phyloP scores from a whole-genome alignment of 2,329 filamentous ascomycete species.

The Zasmidium angulare region DNA sequence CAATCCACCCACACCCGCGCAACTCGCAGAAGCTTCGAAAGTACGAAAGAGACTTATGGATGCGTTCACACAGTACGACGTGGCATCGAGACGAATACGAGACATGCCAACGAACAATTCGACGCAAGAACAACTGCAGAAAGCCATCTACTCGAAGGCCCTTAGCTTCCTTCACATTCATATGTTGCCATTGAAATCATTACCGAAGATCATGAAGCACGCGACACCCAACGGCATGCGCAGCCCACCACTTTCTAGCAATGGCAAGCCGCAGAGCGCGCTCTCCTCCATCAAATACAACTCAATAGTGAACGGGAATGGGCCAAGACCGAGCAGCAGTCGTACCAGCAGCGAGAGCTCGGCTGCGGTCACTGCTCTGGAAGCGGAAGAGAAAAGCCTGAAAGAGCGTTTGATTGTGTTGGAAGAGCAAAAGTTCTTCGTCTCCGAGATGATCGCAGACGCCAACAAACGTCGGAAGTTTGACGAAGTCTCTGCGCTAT shows the following conservation, averaged over 20 bases:
- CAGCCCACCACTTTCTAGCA: conserved; percentile 22
- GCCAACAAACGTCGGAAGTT: conserved; percentile 76
- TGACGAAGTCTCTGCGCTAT: conserved; percentile 79
- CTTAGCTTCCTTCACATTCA: conserved; percentile 82
- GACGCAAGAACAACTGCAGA: conserved; percentile 73
- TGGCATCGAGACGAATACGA: conserved; percentile 75
- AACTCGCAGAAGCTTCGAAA: conserved; percentile 82
- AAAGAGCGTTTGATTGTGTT: conserved; percentile 78
- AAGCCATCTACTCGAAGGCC: conserved; percentile 77
- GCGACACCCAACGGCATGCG: conserved; percentile 52
- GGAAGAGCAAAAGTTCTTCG: conserved; percentile 88
- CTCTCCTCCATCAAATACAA: conserved; percentile 62
- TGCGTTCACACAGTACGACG: conserved; percentile 83
- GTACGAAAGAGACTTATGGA: conserved; percentile 87
- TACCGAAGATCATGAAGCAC: conserved; percentile 53
- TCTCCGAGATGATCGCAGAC: conserved; percentile 78
- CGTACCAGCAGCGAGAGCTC: conserved; percentile 49
- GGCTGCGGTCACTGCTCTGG: conserved; percentile 60
- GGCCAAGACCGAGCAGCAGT: conserved; percentile 44
- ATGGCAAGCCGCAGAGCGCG: conserved; percentile 42
- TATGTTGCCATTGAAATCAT: conserved; percentile 75
- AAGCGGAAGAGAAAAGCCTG: conserved; percentile 79
- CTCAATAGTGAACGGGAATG: conserved; percentile 47
- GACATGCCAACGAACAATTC: conserved; percentile 72
- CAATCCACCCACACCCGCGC: conserved; percentile 62